These are phyloP conservation scores for Cystobasidium sp. DNA, from an alignment of 1,284 basidiomycete genomes.

Conservation along the genomic window DNA sequence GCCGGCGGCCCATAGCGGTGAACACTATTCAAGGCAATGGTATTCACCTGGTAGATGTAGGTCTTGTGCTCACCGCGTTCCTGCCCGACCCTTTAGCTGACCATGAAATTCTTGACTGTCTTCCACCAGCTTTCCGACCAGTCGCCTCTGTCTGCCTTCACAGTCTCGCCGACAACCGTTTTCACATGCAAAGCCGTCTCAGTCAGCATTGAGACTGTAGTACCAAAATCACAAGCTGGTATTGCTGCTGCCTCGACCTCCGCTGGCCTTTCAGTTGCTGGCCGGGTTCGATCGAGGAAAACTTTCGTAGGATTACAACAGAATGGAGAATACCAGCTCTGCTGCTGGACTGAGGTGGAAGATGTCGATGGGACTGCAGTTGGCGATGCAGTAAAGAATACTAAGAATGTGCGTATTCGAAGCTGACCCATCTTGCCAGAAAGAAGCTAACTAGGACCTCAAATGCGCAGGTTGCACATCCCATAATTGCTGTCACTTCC, in stretches of 20 bases:
- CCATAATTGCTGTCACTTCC: conserved; percentile 6
- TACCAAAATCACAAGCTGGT: background rate
- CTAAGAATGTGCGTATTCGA: conserved; percentile 1
- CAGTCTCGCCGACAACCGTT: conserved; percentile 26
- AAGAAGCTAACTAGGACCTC: background rate
- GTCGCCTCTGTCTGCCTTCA: conserved; percentile 38
- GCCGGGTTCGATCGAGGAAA: conserved; percentile 31
- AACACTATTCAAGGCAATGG: conserved; percentile 37
- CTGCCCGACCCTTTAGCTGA: background rate
- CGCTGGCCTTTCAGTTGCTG: background rate
- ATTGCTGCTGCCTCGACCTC: conserved; percentile 16
- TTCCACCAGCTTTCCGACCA: conserved; percentile 29
- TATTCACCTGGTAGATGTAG: conserved; percentile 38
- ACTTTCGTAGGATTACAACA: conserved; percentile 36
- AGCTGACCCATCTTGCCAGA: background rate
- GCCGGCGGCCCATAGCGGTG: conserved; percentile 33
- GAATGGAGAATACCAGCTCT: conserved; percentile 31
- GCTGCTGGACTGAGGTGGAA: conserved; percentile 40
- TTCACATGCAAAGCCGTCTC: conserved; percentile 36
- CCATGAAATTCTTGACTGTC: background rate
- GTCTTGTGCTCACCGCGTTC: conserved; percentile 4
- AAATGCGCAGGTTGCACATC: background rate
- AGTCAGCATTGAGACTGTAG: background rate
- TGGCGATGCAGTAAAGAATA: conserved; percentile 17
- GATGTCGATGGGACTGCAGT: conserved; percentile 19